phyloP scores from a whole-genome alignment of 2,329 filamentous ascomycete species.

The Diaporthe australafricana region DNA sequence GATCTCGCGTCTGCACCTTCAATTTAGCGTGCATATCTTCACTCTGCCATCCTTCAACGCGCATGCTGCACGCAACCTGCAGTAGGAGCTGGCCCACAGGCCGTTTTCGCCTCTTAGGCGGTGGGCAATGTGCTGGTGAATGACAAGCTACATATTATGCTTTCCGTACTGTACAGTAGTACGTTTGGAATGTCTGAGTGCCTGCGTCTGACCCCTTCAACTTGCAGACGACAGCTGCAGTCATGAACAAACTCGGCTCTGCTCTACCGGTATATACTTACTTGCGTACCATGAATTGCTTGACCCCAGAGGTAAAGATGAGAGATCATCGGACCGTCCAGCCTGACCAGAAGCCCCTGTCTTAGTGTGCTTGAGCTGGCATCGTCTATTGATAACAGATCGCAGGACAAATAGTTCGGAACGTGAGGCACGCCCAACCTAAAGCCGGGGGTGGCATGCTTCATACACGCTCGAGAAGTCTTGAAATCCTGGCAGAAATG shows the following conservation, averaged over 20 bases:
- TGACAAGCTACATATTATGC: not conserved
- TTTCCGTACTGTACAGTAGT: not conserved
- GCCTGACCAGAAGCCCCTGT: not conserved
- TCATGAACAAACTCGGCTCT: not conserved
- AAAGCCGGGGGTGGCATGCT: slow-evolving; percentile 14
- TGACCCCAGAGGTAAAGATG: not conserved
- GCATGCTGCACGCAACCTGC: not conserved
- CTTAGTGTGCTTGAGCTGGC: not conserved
- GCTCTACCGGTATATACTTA: not conserved
- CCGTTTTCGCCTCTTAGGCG: slow-evolving; percentile 22
- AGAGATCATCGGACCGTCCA: not conserved
- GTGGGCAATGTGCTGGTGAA: slow-evolving; percentile 5
- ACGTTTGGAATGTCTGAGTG: not conserved
- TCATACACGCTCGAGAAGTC: slow-evolving; percentile 16
- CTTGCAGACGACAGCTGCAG: slow-evolving; percentile 19
- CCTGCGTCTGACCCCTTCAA: not conserved
- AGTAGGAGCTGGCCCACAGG: not conserved
- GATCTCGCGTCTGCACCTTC: slow-evolving; percentile 17
- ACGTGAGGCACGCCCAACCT: not conserved
- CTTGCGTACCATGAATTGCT: not conserved
- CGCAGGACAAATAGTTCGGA: not conserved
- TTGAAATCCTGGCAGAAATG: not conserved
- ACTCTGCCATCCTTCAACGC: slow-evolving; percentile 16
- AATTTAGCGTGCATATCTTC: slow-evolving; percentile 18
- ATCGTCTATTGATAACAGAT: not conserved